Evolutionary conservation across 139 green algal genomes (phyloP), one percentile per base, ranked within the genome.

Genomic region (Chlamydomonas applanata): DNA sequence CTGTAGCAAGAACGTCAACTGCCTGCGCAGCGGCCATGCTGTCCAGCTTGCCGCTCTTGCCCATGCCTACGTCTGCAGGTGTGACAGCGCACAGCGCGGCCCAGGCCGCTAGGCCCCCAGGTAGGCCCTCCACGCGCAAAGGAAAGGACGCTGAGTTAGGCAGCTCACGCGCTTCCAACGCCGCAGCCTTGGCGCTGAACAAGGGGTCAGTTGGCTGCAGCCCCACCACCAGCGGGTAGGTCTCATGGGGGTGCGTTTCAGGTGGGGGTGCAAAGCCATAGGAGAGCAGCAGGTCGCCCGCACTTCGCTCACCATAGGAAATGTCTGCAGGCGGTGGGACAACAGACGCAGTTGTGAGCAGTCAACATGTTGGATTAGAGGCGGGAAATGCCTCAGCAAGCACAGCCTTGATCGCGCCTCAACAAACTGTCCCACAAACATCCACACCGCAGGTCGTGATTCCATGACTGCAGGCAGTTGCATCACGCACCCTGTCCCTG

Each of bases 211-310:
- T 16, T 22, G 17, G n/a, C 25, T 22, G 29, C 9, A 79, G 32
- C 16, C 46, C 63, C 49, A 79, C 7, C 16, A 1, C 14, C 73
- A 79, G 24, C 11, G 36, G 59, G 73, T 79, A 79, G 27, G 73
- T 78, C 30, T 95, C 82, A 25, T 89, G 71, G 0, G 83, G 83
- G 74, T 94, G 94, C 40, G 36, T 65, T 4, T 29, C 17, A 35
- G 59, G 59, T 11, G 64, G 30, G 2, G 88, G 87, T 56, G 86
- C 52, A 60, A 94, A 92, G 24, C 89, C 89, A 54, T 94, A 94
- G 17, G 68, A 84, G 46, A 91, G 71, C 40, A 91, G 80, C 65
- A 93, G 68, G 71, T 91, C 73, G 17, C 88, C 85, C 56, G 30
- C 80, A 27, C 82, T 77, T 54, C 85, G 85, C 20, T 83, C 60